These are phyloP conservation scores for Penicillium dipodomyicola DNA, from an alignment of 495 filamentous ascomycete genomes.

Conservation along the genomic window DNA sequence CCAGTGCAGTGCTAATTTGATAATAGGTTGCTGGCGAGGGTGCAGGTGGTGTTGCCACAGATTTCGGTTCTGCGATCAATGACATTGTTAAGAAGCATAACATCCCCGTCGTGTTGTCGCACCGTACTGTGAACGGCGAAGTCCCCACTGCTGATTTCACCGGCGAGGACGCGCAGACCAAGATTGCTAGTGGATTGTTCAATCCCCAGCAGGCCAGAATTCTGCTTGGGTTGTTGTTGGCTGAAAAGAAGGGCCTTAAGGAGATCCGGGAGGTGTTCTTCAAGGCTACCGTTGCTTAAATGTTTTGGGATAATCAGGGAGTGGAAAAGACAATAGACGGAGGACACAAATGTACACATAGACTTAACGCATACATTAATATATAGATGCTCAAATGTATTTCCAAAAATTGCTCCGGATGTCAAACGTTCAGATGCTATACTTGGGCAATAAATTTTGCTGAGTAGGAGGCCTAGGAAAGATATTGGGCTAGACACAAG, in stretches of 20 bases:
- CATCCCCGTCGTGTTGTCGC: constrained; percentile 29
- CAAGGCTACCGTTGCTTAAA: constrained; percentile 18
- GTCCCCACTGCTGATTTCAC: constrained; percentile 32
- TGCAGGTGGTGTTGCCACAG: constrained; percentile 25
- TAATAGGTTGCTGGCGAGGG: constrained; percentile 30
- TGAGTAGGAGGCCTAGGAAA: neutral
- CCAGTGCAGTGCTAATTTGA: neutral
- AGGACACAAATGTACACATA: neutral
- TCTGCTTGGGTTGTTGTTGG: constrained; percentile 29
- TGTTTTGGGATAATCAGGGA: neutral
- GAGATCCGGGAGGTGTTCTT: constrained; percentile 27
- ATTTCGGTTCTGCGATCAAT: constrained; percentile 20
- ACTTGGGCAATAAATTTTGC: neutral
- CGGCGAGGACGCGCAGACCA: constrained; percentile 19
- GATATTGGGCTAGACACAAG: neutral
- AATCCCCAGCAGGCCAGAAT: constrained; percentile 33
- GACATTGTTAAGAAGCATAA: constrained; percentile 17
- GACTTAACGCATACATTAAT: neutral
- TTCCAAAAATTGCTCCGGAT: neutral
- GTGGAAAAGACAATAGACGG: neutral
- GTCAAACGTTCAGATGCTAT: neutral
- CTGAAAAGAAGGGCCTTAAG: constrained; percentile 23
- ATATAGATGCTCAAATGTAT: neutral
- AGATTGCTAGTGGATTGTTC: constrained; percentile 33
- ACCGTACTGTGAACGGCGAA: constrained; percentile 33